These are phyloP conservation scores for Kitagawia praeruptora DNA, from an alignment of 129 eudicot genomes.

Conservation along the genomic window DNA sequence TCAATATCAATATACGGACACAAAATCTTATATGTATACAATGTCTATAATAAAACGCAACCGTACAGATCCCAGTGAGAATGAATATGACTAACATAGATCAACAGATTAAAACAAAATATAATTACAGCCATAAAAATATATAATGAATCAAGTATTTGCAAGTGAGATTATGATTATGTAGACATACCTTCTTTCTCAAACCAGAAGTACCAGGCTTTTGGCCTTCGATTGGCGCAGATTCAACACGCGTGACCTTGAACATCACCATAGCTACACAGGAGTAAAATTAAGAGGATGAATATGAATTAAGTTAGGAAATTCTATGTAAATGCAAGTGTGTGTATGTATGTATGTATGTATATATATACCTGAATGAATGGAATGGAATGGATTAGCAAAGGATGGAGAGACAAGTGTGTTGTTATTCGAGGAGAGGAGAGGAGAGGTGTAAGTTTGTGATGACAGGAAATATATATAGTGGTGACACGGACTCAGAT, in stretches of 20 bases:
- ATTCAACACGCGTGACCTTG: conserved; percentile 52
- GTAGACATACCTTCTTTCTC: conserved; percentile 61
- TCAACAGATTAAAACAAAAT: neutral
- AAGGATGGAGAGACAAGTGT: neutral
- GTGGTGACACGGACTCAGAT: neutral
- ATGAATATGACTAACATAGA: neutral
- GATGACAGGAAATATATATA: neutral
- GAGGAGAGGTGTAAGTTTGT: neutral
- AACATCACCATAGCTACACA: conserved; percentile 47
- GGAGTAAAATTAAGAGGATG: neutral
- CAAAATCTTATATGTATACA: neutral
- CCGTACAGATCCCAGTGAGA: neutral
- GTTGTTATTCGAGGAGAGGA: neutral
- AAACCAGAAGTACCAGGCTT: conserved; percentile 97
- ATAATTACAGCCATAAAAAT: neutral
- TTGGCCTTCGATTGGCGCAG: conserved; percentile 78
- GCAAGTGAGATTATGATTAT: neutral
- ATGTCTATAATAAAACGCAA: neutral
- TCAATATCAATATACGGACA: neutral
- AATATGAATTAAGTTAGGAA: neutral
- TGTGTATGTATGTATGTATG: no score
- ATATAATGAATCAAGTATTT: neutral
- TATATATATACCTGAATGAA: no score
- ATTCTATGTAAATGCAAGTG: neutral
- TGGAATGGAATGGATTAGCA: no score